Evolutionary conservation across 306 rosid species (phyloP).

Genomic region (Trifolium subterraneum): DNA sequence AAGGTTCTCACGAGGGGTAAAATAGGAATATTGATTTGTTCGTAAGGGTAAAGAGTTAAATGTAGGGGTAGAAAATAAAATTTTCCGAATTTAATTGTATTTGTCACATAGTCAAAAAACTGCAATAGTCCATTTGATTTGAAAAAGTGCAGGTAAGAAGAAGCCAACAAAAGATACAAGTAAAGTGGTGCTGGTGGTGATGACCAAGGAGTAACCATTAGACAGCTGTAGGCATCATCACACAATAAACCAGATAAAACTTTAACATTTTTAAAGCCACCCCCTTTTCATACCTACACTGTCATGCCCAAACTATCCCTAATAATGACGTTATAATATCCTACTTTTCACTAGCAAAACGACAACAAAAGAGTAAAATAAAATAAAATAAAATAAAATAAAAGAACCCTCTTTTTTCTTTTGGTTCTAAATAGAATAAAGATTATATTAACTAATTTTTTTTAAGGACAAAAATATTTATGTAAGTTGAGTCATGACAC

Average conservation of each 20-base stretch:
- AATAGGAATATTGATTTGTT: too few species aligned
- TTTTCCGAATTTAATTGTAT: too few species aligned
- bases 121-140: neutral
- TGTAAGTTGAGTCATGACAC: too few species aligned
- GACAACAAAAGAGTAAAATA: neutral
- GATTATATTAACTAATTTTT: too few species aligned
- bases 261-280: neutral
- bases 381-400: neutral
- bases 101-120: neutral
- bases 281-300: neutral
- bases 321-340: neutral
- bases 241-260: neutral
- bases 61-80: too few species aligned
- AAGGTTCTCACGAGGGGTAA: too few species aligned
- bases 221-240: neutral
- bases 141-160: neutral
- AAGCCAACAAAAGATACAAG: neutral
- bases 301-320: conserved; percentile 11
- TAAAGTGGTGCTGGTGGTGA: neutral
- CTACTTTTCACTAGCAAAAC: neutral
- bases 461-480: too few species aligned
- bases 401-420: neutral
- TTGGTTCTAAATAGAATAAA: too few species aligned
- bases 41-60: too few species aligned
- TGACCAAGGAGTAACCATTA: neutral